Base-by-base conservation (phyloP, 2,329 filamentous ascomycete genomes). In the Hymenoscyphus linearis region DNA sequence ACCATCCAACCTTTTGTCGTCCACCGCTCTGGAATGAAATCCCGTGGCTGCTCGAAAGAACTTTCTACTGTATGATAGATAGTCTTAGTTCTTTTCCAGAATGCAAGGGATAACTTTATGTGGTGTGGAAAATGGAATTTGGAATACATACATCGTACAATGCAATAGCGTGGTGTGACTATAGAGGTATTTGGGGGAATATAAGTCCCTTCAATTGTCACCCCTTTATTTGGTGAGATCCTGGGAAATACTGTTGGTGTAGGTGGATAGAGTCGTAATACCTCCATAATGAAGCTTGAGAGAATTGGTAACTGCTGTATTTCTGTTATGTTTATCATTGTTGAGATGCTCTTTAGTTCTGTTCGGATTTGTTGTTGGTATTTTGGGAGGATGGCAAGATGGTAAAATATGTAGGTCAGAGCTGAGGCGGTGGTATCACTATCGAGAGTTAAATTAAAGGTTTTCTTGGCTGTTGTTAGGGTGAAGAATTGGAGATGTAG, bases 261-360 rank as follows among this genome's bases (percentile, higher is more conserved):
- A 0, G 75, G 65, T 1, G 76, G 75, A 25, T 72, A 66, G 5
- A 77, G 66, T 1, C 76, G 71, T 35, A 77, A 67, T 0, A 71
- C 56, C 61, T 79, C 77, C 44, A 77, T 69, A 54, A 78, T 73
- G 55, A 68, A 66, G 6, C 71, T 75, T 27, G 72, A 65, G 16
- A 76, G 70, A 12, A 58, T 55, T 16, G 70, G 74, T 26, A 57
- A 22, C 4, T 27, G 25, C 25, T 50, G 36, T 57, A 57, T 10
- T 12, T 10, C 37, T 50, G 40, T 13, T 7, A 56, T 5, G 14
- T 47, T 47, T n/a, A 7, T 6, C 14, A 50, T 34, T 16, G 16
- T 12, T 26, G 22, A 35, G 16, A 57, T 27, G 9, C 22, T 13
- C 27, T 57, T 50, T 3, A 57, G 36, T 26, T 57, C 55, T 7